Evolutionary conservation across 2,329 filamentous ascomycete species (phyloP).

Genomic region (Clarireedia monteithiana): DNA sequence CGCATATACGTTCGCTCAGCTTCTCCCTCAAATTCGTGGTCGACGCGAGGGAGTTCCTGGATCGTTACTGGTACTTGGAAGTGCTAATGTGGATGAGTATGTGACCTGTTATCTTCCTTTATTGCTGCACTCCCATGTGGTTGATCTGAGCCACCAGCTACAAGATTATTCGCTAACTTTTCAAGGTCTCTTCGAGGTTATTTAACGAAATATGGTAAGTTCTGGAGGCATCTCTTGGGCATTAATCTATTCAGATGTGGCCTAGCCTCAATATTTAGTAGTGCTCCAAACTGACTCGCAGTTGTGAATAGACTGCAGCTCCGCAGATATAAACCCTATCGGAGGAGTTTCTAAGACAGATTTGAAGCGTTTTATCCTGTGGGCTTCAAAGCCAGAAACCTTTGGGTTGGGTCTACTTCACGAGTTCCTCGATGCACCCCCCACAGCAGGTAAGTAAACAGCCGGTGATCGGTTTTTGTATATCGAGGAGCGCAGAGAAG

Average conservation of each 20-base stretch:
- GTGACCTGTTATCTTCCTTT: neutral
- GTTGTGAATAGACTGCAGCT: slow-evolving; percentile 46
- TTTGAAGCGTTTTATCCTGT: slow-evolving; percentile 64
- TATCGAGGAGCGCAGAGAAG: no score
- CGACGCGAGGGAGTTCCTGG: slow-evolving; percentile 35
- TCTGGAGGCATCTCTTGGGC: neutral
- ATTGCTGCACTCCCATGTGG: no score
- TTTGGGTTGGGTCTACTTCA: slow-evolving; percentile 58
- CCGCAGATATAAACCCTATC: slow-evolving; percentile 49
- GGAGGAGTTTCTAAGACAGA: slow-evolving; percentile 57
- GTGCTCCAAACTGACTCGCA: neutral
- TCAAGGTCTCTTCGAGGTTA: slow-evolving; percentile 39
- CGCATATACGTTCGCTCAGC: slow-evolving; percentile 50
- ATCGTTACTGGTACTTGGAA: slow-evolving; percentile 58
- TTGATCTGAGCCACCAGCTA: no score
- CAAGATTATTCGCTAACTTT: neutral
- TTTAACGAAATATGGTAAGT: slow-evolving; percentile 47
- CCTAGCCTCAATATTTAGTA: neutral
- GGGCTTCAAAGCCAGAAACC: slow-evolving; percentile 41
- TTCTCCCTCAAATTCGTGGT: slow-evolving; percentile 53
- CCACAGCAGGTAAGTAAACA: slow-evolving; percentile 37
- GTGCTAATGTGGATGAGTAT: slow-evolving; percentile 55
- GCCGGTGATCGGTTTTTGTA: no score
- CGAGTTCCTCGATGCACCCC: slow-evolving; percentile 55
- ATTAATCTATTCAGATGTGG: neutral